A percentile compares a stretch with the other conserved stretches of the same genome.
These are phyloP conservation scores for Aspergillus unguis DNA, from an alignment of 2,329 filamentous ascomycete genomes.

Conservation along the genomic window DNA sequence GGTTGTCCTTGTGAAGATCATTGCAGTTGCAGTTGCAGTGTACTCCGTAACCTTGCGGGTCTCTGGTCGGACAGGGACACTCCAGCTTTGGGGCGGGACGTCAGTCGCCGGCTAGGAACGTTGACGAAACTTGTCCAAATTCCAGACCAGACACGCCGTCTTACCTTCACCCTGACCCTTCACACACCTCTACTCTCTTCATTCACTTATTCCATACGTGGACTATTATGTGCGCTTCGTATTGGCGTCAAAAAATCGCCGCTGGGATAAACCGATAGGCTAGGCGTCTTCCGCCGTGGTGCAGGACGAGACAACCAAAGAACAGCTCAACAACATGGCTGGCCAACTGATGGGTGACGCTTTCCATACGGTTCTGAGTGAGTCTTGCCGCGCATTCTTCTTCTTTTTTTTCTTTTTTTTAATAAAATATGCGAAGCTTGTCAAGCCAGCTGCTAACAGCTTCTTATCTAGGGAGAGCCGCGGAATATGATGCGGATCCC, in stretches of 20 bases:
- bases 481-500: constrained; percentile 36
- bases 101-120: neutral
- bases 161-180: neutral
- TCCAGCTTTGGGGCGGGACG: neutral
- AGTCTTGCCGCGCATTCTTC: constrained; percentile 15
- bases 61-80: neutral
- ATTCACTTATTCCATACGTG: neutral
- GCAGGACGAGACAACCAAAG: constrained; percentile 15
- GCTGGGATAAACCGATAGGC: constrained; percentile 32
- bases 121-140: constrained; percentile 8
- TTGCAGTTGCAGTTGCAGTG: too few relatives aligned
- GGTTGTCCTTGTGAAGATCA: too few relatives aligned
- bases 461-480: constrained; percentile 31
- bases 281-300: constrained; percentile 20
- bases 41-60: neutral
- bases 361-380: constrained; percentile 37
- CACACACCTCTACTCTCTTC: neutral
- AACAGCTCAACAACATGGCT: constrained; percentile 31
- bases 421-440: neutral
- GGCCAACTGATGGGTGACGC: constrained; percentile 34
- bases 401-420: neutral
- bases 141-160: neutral
- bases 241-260: constrained; percentile 31
- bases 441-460: constrained; percentile 18
- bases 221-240: constrained; percentile 39